These are phyloP conservation scores for Boletus fagicola DNA, from an alignment of 768 basidiomycete genomes.

Conservation along the genomic window DNA sequence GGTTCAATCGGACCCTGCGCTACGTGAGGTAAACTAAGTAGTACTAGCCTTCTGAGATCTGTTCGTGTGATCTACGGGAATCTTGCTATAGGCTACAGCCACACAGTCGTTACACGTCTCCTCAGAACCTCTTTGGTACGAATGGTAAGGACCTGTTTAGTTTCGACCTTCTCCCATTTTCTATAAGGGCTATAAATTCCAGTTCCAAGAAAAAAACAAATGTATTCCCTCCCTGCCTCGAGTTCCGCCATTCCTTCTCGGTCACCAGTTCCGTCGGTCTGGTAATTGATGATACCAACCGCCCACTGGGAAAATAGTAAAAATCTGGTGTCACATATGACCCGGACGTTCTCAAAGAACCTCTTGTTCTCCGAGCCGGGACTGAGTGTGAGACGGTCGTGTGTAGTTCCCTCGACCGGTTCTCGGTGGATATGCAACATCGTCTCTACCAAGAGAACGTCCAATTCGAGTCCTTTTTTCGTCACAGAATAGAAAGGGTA, in stretches of 20 bases:
- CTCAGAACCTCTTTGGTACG: conserved; percentile 18
- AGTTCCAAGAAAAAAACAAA: conserved; percentile 23
- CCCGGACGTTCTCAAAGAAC: conserved; percentile 18
- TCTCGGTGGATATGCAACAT: conserved; percentile 21
- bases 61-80: too few species aligned
- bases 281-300: conserved; percentile 25
- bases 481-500: conserved; percentile 23
- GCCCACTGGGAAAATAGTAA: conserved; percentile 26
- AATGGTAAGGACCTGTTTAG: conserved; percentile 17
- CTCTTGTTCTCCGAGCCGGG: conserved; percentile 12
- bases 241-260: conserved; percentile 14
- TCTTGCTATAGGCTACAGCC: conserved; percentile 10
- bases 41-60: too few species aligned
- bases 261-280: conserved; percentile 17
- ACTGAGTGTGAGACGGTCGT: conserved; percentile 16
- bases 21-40: too few species aligned
- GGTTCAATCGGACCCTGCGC: too few species aligned
- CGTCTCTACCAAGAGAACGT: conserved; percentile 24
- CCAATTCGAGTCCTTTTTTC: conserved; percentile 23
- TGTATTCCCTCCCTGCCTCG: conserved; percentile 12
- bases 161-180: conserved; percentile 24
- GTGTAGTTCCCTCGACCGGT: conserved; percentile 4
- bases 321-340: conserved; percentile 17
- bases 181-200: conserved; percentile 21
- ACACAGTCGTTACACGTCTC: conserved; percentile 11